Percentiles rank a stretch among this genome's conserved stretches.
phyloP scores from a whole-genome alignment of 768 basidiomycete species.

The Rickenella mellea region DNA sequence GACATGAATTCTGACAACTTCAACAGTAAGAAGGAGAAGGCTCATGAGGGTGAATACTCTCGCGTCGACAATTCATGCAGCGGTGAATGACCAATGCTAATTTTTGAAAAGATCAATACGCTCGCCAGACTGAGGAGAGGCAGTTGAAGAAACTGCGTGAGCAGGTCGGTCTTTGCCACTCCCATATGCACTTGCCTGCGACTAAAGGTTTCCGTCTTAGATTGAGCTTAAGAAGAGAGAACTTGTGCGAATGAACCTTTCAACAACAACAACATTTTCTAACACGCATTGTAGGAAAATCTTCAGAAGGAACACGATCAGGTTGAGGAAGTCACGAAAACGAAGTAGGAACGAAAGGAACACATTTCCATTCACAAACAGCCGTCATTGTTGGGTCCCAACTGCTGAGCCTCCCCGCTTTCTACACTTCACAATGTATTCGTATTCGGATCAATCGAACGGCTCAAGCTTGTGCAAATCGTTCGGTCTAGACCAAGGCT shows the following conservation, averaged over 20 bases:
- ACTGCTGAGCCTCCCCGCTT: no score
- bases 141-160: constrained; percentile 50
- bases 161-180: constrained; percentile 29
- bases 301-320: constrained; percentile 3
- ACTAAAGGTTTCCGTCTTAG: constrained; percentile 8
- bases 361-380: no score
- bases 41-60: constrained; percentile 45
- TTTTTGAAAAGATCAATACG: constrained; percentile 46
- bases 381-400: no score
- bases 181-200: neutral
- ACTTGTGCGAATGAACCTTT: constrained; percentile 15
- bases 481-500: no score
- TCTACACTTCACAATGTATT: no score
- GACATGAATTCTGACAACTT: constrained; percentile 7
- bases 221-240: constrained; percentile 22
- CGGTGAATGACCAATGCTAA: constrained; percentile 5
- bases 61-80: neutral
- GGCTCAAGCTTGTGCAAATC: no score
- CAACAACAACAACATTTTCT: neutral
- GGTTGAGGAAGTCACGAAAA: neutral
- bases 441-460: no score
- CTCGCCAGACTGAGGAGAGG: constrained; percentile 46
- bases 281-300: neutral
- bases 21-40: constrained; percentile 67
- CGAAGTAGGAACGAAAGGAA: no score